Evolutionary conservation across 371 early-diverging fungal species (phyloP).

Genomic region (Circinella umbellata): DNA sequence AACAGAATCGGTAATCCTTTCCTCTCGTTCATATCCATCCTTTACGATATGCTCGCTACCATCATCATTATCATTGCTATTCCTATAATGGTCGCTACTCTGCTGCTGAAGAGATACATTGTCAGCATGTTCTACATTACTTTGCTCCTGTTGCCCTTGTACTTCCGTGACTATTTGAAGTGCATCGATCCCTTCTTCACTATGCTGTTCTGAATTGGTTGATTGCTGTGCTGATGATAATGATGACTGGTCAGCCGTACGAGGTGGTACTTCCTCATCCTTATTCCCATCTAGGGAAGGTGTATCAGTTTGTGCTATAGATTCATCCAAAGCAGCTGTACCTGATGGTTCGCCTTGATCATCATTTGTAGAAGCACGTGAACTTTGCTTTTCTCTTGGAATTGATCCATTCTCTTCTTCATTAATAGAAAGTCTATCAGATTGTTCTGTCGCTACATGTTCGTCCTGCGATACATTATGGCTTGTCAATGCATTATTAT

Average conservation of each 20-base stretch:
- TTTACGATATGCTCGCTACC: not conserved
- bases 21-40: not conserved
- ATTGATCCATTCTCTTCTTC: not conserved
- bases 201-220: not conserved
- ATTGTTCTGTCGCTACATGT: not conserved
- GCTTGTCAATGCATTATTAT: not conserved
- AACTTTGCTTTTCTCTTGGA: not conserved
- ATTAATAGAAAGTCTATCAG: not conserved
- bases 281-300: not conserved
- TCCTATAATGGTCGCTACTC: no score
- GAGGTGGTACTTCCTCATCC: not conserved
- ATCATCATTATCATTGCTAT: not conserved
- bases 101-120: not conserved
- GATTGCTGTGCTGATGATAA: not conserved
- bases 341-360: not conserved
- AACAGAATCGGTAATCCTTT: not conserved
- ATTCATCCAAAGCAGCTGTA: not conserved
- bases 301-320: not conserved
- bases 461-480: slow-evolving; percentile 10
- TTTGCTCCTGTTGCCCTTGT: not conserved
- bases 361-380: not conserved
- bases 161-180: not conserved
- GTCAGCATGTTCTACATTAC: not conserved
- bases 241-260: not conserved
- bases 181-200: not conserved